Percentiles rank a stretch among this genome's conserved stretches.
These are phyloP conservation scores for Solanum sejunctum DNA, from an alignment of 257 asterid species.

Conservation along the genomic window DNA sequence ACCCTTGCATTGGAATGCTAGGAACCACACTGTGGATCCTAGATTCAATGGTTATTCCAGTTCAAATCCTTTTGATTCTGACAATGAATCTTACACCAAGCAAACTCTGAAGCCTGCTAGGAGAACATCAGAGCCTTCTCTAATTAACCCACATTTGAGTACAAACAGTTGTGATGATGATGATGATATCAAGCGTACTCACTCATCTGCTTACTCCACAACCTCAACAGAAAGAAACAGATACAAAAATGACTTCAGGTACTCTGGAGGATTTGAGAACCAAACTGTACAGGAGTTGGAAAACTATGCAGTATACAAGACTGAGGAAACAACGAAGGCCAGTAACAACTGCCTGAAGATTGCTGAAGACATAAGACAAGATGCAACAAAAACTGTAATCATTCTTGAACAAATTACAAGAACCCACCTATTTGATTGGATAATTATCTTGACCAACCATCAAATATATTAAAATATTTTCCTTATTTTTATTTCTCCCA, in stretches of 20 bases:
- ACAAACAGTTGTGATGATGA: constrained; percentile 64
- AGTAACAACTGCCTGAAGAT: constrained; percentile 69
- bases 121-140: constrained; percentile 59
- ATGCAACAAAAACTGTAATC: constrained; percentile 73
- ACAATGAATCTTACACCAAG: constrained; percentile 48
- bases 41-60: background rate
- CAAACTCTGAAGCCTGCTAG: constrained; percentile 28
- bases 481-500: too few species aligned
- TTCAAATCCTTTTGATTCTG: constrained; percentile 76
- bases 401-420: constrained; percentile 67
- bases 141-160: constrained; percentile 16
- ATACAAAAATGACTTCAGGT: constrained; percentile 56
- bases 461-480: too few species aligned
- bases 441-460: too few species aligned
- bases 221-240: constrained; percentile 35
- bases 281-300: constrained; percentile 72
- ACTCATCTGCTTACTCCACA: constrained; percentile 23
- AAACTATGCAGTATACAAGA: constrained; percentile 54
- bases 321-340: constrained; percentile 71
- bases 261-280: constrained; percentile 66
- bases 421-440: background rate
- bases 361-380: constrained; percentile 69
- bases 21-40: constrained; percentile 25
- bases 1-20: constrained; percentile 32
- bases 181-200: constrained; percentile 18